phyloP scores from a whole-genome alignment of 805 yeast species.

The Candida fluviatilis region DNA sequence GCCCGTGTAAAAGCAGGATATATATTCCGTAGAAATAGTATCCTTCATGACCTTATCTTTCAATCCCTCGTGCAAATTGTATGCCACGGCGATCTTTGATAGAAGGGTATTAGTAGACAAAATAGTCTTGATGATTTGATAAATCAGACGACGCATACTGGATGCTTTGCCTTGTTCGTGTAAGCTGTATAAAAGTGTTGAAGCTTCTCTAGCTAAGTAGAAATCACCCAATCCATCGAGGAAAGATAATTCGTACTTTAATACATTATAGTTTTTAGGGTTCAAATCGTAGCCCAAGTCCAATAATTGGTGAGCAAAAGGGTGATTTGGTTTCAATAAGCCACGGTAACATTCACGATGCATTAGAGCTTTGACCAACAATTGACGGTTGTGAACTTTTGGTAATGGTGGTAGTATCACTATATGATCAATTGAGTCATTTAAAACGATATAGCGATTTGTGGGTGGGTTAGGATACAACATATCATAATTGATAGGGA shows the following conservation, averaged over 20 bases:
- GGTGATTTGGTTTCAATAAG: slow-evolving; percentile 23
- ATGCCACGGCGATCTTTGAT: slow-evolving; percentile 31
- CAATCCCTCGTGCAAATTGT: slow-evolving; percentile 30
- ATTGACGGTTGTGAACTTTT: slow-evolving; percentile 20
- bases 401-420: slow-evolving; percentile 35
- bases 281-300: slow-evolving; percentile 16
- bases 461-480: slow-evolving; percentile 17
- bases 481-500: slow-evolving; percentile 17
- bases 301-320: slow-evolving; percentile 18
- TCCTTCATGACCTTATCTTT: slow-evolving; percentile 23
- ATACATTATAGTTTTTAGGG: slow-evolving; percentile 16
- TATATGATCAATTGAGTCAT: slow-evolving; percentile 18
- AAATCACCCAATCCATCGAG: slow-evolving; percentile 41
- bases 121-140: slow-evolving; percentile 23
- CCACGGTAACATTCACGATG: slow-evolving; percentile 36
- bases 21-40: slow-evolving; percentile 16
- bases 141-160: slow-evolving; percentile 5
- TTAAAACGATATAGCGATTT: slow-evolving; percentile 15
- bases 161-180: slow-evolving; percentile 7
- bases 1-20: slow-evolving; percentile 19
- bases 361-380: slow-evolving; percentile 31
- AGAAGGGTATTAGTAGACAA: slow-evolving; percentile 36
- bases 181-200: slow-evolving; percentile 27
- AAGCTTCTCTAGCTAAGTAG: slow-evolving; percentile 33
- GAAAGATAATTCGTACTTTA: slow-evolving; percentile 32